phyloP scores from a whole-genome alignment of 2,329 filamentous ascomycete genomes.

The Trichophyton rubrum region DNA sequence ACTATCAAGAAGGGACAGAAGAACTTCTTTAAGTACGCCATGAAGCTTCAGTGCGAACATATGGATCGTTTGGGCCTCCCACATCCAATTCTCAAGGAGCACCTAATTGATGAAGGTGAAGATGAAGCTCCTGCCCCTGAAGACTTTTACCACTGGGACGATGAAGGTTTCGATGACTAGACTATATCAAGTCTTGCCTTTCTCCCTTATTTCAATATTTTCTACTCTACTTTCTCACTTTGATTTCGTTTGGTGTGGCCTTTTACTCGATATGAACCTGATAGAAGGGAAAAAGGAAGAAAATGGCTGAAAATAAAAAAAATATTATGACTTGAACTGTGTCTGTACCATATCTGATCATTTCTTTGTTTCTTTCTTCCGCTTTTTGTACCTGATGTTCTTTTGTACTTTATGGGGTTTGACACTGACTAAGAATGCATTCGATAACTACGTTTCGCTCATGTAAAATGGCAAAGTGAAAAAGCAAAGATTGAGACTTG shows the following conservation, averaged over 20 bases:
- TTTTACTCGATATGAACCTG: too few relatives aligned
- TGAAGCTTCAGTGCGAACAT: background rate
- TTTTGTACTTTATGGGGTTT: background rate
- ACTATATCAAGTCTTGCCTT: too few relatives aligned
- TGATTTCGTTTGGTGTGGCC: background rate
- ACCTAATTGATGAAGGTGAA: background rate
- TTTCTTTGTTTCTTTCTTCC: background rate
- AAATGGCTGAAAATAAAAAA: background rate
- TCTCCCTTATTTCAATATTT: too few relatives aligned
- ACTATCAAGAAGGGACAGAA: background rate
- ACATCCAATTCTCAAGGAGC: background rate
- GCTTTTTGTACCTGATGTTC: background rate
- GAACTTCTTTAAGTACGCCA: background rate
- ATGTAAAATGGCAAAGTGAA: background rate
- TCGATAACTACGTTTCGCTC: background rate
- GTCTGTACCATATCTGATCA: background rate
- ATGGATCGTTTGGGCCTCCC: background rate
- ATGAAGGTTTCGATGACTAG: background rate
- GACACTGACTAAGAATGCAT: background rate
- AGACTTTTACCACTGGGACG: background rate
- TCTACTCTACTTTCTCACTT: background rate
- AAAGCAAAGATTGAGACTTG: background rate
- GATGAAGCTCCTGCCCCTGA: constrained; percentile 4
- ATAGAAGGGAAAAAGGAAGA: background rate
- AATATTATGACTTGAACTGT: background rate